Conservation (phyloP, 768 basidiomycete species). For the Termitomyces sp. region DNA sequence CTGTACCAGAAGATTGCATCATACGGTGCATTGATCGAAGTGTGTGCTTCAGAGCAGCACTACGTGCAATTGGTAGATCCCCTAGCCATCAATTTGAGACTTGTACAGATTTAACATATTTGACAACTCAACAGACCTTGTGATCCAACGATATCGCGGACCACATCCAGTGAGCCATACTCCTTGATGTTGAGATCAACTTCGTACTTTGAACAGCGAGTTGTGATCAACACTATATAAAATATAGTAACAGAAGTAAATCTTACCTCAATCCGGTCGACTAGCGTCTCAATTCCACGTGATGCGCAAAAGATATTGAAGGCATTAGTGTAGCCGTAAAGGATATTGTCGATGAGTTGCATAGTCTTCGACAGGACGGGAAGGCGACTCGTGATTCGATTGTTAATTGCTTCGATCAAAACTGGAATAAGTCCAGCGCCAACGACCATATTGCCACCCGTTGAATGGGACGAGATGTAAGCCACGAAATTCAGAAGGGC, state of each 20-base stretch:
- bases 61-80: slow-evolving; percentile 68
- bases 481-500: slow-evolving; percentile 84
- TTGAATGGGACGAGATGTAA: slow-evolving; percentile 78
- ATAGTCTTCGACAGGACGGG: slow-evolving; percentile 84
- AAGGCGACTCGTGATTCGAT: slow-evolving; percentile 62
- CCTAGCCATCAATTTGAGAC: slow-evolving; percentile 32
- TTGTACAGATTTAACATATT: background rate
- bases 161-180: slow-evolving; percentile 39
- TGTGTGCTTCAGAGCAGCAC: slow-evolving; percentile 84
- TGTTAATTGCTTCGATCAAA: slow-evolving; percentile 86
- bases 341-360: slow-evolving; percentile 87
- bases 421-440: slow-evolving; percentile 89
- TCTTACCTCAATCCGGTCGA: slow-evolving; percentile 82
- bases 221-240: slow-evolving; percentile 8
- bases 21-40: slow-evolving; percentile 92
- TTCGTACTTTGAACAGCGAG: slow-evolving; percentile 46
- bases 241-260: background rate
- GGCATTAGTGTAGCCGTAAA: slow-evolving; percentile 86
- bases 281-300: slow-evolving; percentile 80
- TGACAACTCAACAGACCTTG: slow-evolving; percentile 39
- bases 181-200: slow-evolving; percentile 62
- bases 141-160: slow-evolving; percentile 43
- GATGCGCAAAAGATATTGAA: slow-evolving; percentile 84
- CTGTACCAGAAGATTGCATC: slow-evolving; percentile 94
- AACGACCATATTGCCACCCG: slow-evolving; percentile 91